Evolutionary conservation across 306 rosid genomes (phyloP), one percentile per base, ranked within the genome.

Genomic region (Citrullus amarus): DNA sequence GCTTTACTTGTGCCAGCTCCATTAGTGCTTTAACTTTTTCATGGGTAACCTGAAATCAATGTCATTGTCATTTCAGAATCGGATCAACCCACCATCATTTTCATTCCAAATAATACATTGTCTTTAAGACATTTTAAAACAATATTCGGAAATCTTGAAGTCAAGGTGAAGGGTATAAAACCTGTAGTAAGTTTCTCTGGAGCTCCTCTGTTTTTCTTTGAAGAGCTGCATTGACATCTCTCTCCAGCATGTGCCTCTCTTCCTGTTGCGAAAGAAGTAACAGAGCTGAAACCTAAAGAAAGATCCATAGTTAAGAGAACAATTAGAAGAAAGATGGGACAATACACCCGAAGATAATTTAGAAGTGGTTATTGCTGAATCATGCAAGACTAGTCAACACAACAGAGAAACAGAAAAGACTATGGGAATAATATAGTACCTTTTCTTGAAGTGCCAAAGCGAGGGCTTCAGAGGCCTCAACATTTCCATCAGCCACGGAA

Each of bases 231-330:
- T 73, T 88, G 81, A 92, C 96, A 90, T 96, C 90, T 81, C 90
- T 88, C 85, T 92, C 96, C 76, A 96, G 86, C 72, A 91, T 81
- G 86, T 92, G 82, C 78, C 99, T 90, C 86, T 92, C 99, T 55
- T 96, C 99, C 82, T 96, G 93, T 88, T 96, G 99, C 22, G 99
- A 96, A 65, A 96, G 84, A 82, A 91, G 96, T 84, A 96, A 82
- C 79, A 92, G 80, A 58, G 93, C 79, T 71, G 82, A 82, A 82
- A 96, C 98, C 99, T 96, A 89, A 72, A 73, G 80, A 63, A 69
- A 67, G 36, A 80, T 66, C 80, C 80, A 81, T 50, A 38, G 55
- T 71, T 71, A 38, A 70, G 79, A 77, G 70, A 75, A 30, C 12
- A 78, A 62, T 63, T 30, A 39, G 79, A 38, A 63, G 69, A 25